Conservation (phyloP, 768 basidiomycete genomes). For the Trametes gibbosa region DNA sequence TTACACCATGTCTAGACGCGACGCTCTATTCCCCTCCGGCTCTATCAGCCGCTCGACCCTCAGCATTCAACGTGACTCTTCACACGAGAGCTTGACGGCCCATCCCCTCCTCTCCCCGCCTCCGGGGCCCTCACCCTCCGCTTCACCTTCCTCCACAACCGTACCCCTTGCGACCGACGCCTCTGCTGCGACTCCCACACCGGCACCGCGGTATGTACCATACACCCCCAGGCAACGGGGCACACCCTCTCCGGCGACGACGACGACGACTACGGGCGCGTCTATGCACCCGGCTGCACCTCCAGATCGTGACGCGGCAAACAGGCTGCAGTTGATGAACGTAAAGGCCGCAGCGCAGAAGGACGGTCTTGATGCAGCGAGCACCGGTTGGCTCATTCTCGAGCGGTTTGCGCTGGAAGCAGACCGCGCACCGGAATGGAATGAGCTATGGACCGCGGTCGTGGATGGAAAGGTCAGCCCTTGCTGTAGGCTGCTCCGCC, state of each 20-base stretch:
- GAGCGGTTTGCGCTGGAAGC: conserved; percentile 61
- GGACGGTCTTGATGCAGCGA: conserved; percentile 60
- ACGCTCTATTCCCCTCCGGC: conserved; percentile 26
- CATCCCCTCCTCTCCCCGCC: conserved; percentile 64
- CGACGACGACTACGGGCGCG: conserved; percentile 47
- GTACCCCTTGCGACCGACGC: neutral
- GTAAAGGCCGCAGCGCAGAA: conserved; percentile 70
- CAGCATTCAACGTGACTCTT: conserved; percentile 19
- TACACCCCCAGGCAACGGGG: conserved; percentile 75
- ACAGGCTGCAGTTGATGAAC: conserved; percentile 67
- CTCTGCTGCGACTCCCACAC: conserved; percentile 5
- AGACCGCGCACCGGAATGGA: conserved; percentile 59
- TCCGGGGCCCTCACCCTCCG: conserved; percentile 22
- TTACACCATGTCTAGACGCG: conserved; percentile 25
- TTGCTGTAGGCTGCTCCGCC: neutral
- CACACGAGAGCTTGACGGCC: conserved; percentile 53
- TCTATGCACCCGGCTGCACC: conserved; percentile 38
- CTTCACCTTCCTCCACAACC: conserved; percentile 26
- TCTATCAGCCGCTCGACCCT: conserved; percentile 26
- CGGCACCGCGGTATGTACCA: conserved; percentile 58
- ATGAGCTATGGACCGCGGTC: conserved; percentile 63
- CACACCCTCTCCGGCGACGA: conserved; percentile 41
- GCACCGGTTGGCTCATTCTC: conserved; percentile 74
- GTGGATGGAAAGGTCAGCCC: conserved; percentile 62
- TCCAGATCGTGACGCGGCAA: conserved; percentile 51